These are phyloP conservation scores for Clitoria ternatea DNA, from an alignment of 306 rosid species.

Conservation along the genomic window DNA sequence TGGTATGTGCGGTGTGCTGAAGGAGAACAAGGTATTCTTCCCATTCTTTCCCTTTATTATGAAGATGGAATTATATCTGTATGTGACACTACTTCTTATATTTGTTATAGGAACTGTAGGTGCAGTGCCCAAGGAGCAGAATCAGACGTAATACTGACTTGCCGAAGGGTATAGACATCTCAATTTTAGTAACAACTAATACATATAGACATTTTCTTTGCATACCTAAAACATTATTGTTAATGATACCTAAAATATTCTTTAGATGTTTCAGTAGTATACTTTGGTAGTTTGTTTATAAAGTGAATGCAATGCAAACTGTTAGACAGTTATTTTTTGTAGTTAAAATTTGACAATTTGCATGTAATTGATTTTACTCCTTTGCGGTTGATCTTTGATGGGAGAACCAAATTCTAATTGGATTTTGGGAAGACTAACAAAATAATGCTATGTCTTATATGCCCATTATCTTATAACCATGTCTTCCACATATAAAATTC, in stretches of 20 bases:
- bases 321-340: not conserved
- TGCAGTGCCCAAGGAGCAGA: constrained; percentile 56
- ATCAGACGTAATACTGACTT: constrained; percentile 56
- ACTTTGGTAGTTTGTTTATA: not conserved
- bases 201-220: constrained; percentile 18
- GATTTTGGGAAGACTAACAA: not conserved
- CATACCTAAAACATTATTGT: not conserved
- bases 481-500: not conserved
- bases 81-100: constrained; percentile 2
- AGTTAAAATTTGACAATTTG: not conserved
- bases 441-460: not conserved
- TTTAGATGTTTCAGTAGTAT: not conserved
- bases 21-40: constrained; percentile 73
- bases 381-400: not conserved
- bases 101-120: constrained; percentile 73
- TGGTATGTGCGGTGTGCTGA: constrained; percentile 76
- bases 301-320: not conserved
- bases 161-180: constrained; percentile 73
- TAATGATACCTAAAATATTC: not conserved
- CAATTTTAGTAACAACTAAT: too few relatives aligned
- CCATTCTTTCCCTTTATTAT: not conserved
- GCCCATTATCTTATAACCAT: not conserved
- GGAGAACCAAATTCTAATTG: constrained; percentile 18
- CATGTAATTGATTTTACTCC: not conserved
- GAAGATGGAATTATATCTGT: not conserved